Percentiles rank a stretch among this genome's conserved stretches.
These are phyloP conservation scores for Sisymbrium irio DNA, from an alignment of 345 rosid species.

Conservation along the genomic window DNA sequence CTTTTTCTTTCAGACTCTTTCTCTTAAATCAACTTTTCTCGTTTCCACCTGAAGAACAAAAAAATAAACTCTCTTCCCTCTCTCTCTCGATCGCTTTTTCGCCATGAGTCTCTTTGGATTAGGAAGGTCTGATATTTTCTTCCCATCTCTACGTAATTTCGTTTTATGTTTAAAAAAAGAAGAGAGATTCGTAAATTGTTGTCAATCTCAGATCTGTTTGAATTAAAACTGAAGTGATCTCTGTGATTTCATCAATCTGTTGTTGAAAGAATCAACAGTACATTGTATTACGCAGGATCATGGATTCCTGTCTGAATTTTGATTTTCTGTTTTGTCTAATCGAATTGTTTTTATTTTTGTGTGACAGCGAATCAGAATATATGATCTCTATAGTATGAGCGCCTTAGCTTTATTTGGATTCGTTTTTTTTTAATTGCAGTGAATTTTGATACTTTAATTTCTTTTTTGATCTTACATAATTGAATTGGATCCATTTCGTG, in stretches of 20 bases:
- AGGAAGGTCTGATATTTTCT: slow-evolving; percentile 21
- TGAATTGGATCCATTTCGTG: neutral
- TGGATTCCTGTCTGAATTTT: neutral
- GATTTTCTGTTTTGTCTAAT: neutral
- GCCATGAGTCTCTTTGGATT: slow-evolving; percentile 33
- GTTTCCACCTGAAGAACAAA: slow-evolving; percentile 4
- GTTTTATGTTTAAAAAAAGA: neutral
- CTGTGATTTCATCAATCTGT: neutral
- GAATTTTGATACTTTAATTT: neutral
- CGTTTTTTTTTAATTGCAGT: neutral
- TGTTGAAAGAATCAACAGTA: neutral
- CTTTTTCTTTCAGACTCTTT: slow-evolving; percentile 17
- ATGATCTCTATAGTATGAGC: slow-evolving; percentile 19
- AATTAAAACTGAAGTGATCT: neutral
- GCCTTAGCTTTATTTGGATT: neutral
- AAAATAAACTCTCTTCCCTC: slow-evolving; percentile 3
- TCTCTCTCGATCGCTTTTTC: slow-evolving; percentile 2
- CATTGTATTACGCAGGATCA: slow-evolving; percentile 17
- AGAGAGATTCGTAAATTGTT: neutral
- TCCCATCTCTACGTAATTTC: neutral
- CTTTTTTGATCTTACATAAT: neutral
- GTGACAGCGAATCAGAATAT: slow-evolving; percentile 13
- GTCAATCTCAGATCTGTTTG: slow-evolving; percentile 31
- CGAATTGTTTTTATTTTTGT: neutral
- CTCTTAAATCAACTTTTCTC: slow-evolving; percentile 14